A percentile compares a stretch with the other conserved stretches of the same genome.
Evolutionary conservation across 352 stramenopile species (phyloP).

Genomic region (Bremia lactucae): DNA sequence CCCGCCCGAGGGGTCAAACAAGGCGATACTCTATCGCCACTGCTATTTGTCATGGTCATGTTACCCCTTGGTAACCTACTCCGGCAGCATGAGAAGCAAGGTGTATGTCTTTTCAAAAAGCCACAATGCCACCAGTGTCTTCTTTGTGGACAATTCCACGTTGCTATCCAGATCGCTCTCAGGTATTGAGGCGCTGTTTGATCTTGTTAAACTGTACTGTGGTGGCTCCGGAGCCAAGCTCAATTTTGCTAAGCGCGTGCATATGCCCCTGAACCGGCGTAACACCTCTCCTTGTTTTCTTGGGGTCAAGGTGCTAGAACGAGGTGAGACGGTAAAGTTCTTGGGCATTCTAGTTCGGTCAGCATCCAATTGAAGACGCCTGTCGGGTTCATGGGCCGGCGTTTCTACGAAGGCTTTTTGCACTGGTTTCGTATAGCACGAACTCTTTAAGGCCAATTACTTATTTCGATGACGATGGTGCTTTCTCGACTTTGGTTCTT

Average conservation of each 20-base stretch:
- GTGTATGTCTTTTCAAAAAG: not conserved
- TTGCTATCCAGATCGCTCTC: not conserved
- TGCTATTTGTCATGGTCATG: not conserved
- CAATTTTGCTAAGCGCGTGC: not conserved
- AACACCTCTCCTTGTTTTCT: not conserved
- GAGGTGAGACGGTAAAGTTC: not conserved
- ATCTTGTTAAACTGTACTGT: not conserved
- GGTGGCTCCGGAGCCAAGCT: not conserved
- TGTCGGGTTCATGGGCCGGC: too few relatives aligned
- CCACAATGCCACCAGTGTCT: not conserved
- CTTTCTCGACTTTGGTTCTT: too few relatives aligned
- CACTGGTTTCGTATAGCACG: too few relatives aligned
- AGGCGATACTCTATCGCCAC: not conserved
- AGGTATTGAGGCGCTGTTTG: too few relatives aligned
- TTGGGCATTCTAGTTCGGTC: not conserved
- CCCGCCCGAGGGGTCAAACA: too few relatives aligned
- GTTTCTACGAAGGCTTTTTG: too few relatives aligned
- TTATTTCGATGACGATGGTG: too few relatives aligned
- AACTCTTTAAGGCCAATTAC: too few relatives aligned
- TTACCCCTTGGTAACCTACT: not conserved
- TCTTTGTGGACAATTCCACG: not conserved
- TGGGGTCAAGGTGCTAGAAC: not conserved
- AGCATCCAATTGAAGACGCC: not conserved
- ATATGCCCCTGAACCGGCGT: not conserved
- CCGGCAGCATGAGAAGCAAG: not conserved